Conservation (phyloP, 352 stramenopile species). For the Phytophthora nicotianae region DNA sequence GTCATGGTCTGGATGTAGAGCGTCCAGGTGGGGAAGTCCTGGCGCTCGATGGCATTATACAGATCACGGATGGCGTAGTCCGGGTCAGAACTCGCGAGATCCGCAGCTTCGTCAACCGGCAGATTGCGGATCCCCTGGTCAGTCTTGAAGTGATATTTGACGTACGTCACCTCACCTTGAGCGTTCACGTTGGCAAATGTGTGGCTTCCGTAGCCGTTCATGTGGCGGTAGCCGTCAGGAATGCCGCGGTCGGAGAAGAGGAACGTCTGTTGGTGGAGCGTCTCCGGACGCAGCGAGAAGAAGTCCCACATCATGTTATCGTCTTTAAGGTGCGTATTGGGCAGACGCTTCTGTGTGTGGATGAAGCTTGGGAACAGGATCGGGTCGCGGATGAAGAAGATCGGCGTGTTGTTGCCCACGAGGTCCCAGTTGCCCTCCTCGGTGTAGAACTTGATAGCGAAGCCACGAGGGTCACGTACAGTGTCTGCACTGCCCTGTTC, state of each 20-base stretch:
- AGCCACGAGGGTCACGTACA: conserved; percentile 88
- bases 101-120: conserved; percentile 70
- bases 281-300: conserved; percentile 90
- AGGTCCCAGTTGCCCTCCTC: conserved; percentile 94
- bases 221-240: conserved; percentile 86
- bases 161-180: conserved; percentile 70
- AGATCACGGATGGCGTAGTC: conserved; percentile 92
- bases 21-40: conserved; percentile 84
- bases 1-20: conserved; percentile 93
- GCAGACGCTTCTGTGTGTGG: conserved; percentile 92
- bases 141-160: conserved; percentile 95
- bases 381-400: conserved; percentile 94
- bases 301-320: conserved; percentile 92
- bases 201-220: conserved; percentile 93
- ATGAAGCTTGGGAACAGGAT: conserved; percentile 94
- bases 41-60: conserved; percentile 86
- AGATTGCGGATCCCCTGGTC: conserved; percentile 91
- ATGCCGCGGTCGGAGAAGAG: conserved; percentile 91
- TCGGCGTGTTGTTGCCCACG: conserved; percentile 93
- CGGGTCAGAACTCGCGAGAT: conserved; percentile 74
- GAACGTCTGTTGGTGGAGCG: conserved; percentile 88
- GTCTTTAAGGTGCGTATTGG: conserved; percentile 84
- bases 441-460: conserved; percentile 94
- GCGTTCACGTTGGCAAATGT: conserved; percentile 92
- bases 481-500: conserved; percentile 85